Base-by-base conservation (phyloP, 2,329 filamentous ascomycete species). In the Berkeleyomyces rouxiae region DNA sequence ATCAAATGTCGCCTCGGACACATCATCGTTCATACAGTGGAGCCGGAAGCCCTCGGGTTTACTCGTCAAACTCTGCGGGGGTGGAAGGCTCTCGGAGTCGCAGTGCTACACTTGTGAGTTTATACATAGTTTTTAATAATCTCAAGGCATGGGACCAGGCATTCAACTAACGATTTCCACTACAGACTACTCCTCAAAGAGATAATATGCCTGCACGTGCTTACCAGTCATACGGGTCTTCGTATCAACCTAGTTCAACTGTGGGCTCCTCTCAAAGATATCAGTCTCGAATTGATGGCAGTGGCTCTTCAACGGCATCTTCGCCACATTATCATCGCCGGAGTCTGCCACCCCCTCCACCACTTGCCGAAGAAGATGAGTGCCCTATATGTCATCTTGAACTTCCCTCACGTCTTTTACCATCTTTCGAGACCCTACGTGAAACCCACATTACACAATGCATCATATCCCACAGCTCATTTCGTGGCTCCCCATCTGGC, bases 331-430 rank as follows among this genome's bases (percentile, higher is more conserved):
- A 59, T n/a, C 68, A 71, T 16, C 74, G 71, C 46, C 75, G 73
- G 33, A 74, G 72, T 37, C 69, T 73, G 44, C 75, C 74, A 0
- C 75, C 74, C 3, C 76, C 76, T 9, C 77, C 75, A 1, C 81
- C 79, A 63, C 77, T 81, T 68, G 76, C 78, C 4, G 88, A 91
- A 70, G 87, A 90, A 69, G 87, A 91, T 69, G 85, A 89, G 68
- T 92, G 88, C 66, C 87, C 87, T 0, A 80, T 91, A 53, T 92
- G 88, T 68, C 86, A 88, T 68, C 74, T 77, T 44, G 86, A 90
- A 72, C 77, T 90, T 3, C 86, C 87, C 0, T 79, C 82, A 1
- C 75, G 76, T 16, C 71, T 70, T 3, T 74, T 84, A 1, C 71
- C 77, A 1, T 77, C 83, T 65, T 81, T 74, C 63, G 81, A 85